Evolutionary conservation across 805 yeast genomes (phyloP).

Genomic region (Yarrowia sp.): DNA sequence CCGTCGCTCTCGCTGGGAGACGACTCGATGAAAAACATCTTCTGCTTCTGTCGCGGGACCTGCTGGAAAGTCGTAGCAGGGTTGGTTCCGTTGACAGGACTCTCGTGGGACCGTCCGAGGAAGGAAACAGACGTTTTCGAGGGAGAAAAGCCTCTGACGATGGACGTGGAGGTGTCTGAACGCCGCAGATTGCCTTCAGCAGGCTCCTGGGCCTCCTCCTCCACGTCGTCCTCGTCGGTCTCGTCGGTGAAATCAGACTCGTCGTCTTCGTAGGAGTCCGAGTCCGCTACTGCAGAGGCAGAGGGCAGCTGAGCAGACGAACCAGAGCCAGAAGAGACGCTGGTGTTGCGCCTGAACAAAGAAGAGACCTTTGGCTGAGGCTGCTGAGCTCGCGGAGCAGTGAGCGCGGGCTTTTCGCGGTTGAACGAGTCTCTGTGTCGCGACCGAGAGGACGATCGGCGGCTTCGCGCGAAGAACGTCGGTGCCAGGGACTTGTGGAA

Average conservation of each 20-base stretch:
- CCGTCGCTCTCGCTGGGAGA: conserved; percentile 41
- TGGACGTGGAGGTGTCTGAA: conserved; percentile 38
- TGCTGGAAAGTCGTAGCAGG: conserved; percentile 1
- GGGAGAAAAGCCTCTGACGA: conserved; percentile 43
- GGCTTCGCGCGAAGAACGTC: neutral
- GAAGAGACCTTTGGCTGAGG: conserved; percentile 12
- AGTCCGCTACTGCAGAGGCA: neutral
- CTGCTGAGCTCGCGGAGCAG: neutral
- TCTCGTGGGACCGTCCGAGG: neutral
- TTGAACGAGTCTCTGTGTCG: conserved; percentile 20
- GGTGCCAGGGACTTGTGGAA: neutral
- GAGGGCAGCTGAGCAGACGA: neutral
- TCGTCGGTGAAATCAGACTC: conserved; percentile 20
- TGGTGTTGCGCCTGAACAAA: conserved; percentile 15
- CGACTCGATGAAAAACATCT: conserved; percentile 44
- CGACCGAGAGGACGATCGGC: neutral
- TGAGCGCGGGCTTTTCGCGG: neutral
- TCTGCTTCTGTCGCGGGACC: conserved; percentile 33
- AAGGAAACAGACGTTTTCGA: conserved; percentile 39
- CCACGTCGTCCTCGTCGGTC: conserved; percentile 3
- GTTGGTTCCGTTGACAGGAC: neutral
- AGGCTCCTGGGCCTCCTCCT: neutral
- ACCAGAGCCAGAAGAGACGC: neutral
- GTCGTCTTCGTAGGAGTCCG: conserved; percentile 12
- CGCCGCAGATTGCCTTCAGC: conserved; percentile 26